Evolutionary conservation across 73 alveolate species (phyloP).

Genomic region (Paramecium biaurelia): DNA sequence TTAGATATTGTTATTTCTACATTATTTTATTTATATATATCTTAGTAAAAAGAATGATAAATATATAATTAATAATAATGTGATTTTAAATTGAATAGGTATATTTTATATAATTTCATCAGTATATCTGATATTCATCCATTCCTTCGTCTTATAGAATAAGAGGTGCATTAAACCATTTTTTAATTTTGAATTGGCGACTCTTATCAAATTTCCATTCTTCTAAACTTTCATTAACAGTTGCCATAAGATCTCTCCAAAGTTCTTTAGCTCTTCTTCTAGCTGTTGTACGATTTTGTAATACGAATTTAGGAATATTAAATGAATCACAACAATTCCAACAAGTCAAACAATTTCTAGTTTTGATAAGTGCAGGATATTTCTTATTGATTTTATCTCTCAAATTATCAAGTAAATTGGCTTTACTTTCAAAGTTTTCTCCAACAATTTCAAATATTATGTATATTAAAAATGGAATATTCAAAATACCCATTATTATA

Average conservation of each 20-base stretch:
- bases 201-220: background rate
- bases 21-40: background rate
- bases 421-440: background rate
- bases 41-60: too few species aligned
- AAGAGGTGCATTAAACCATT: background rate
- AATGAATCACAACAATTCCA: background rate
- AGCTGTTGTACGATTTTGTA: background rate
- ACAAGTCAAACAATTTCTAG: background rate
- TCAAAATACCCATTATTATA: background rate
- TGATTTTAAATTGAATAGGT: too few species aligned
- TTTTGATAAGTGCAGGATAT: background rate
- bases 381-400: slow-evolving; percentile 37
- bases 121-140: background rate
- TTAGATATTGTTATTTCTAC: too few species aligned
- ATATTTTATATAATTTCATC: too few species aligned
- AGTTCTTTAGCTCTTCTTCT: background rate
- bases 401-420: background rate
- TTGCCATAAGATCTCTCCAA: background rate
- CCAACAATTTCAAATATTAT: background rate
- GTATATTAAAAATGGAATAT: background rate
- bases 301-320: background rate
- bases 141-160: background rate
- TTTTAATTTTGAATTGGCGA: background rate
- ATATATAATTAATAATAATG: too few species aligned
- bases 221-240: background rate